Evolutionary conservation across 176 grass and related monocot species (phyloP), one percentile per base, ranked within the genome.

Genomic region (Metroxylon sagu): DNA sequence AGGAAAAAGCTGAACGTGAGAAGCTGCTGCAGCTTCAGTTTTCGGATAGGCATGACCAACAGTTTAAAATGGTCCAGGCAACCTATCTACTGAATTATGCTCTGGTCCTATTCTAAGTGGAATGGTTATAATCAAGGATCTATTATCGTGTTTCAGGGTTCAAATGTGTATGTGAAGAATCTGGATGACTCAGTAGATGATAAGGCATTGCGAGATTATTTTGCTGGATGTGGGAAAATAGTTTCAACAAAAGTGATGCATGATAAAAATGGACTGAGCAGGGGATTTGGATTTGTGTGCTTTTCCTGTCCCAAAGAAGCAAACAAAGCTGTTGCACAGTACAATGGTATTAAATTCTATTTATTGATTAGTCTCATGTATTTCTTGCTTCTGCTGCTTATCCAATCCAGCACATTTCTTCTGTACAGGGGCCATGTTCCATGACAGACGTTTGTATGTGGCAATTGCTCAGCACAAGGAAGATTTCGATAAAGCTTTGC

Each of bases 251-350:
- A 26, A 21, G 68, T 59, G 25, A 59, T 70, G 55, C 55, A 49
- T 19, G 27, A 59, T 29, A 59, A 26, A 50, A 70, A 60, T 50
- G 68, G 55, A 28, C 21, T 12, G 30, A 59, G 68, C 55, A 60
- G 31, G 68, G 68, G 68, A 18, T 59, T 60, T 59, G 68, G 68
- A 59, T 70, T 70, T 50, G 56, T 70, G 15, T 54, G 39, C 6
- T 70, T 70, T 35, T 70, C 43, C 16, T 70, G 55, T 6, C 3
- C 25, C 26, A 35, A 26, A 6, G 68, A 70, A 12, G 56, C 68
- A 26, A 60, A 28, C 23, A 19, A 26, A 1, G 68, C 54, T 59
- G 31, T 70, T 18, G 29, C 43, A 18, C 14, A 17, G 59, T 59
- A 59, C 5, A 70, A 70, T 59, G 68, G 68, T 70, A 70, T 49